These are phyloP conservation scores for Inosperma sp. DNA, from an alignment of 768 basidiomycete species.

Conservation along the genomic window DNA sequence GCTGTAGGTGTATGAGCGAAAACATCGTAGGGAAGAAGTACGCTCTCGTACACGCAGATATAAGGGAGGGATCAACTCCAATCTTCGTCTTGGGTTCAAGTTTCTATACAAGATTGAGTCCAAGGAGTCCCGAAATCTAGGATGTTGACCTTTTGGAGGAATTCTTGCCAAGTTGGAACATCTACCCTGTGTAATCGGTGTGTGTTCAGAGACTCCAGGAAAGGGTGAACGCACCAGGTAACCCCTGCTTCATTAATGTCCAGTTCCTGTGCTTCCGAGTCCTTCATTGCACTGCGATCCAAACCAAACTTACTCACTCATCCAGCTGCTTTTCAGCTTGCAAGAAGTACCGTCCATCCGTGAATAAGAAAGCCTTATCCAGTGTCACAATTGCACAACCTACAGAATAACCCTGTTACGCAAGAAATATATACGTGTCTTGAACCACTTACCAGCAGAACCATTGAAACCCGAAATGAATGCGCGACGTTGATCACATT, in stretches of 20 bases:
- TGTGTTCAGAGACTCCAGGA: not conserved
- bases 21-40: not conserved
- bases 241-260: slow-evolving; percentile 89
- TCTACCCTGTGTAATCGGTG: slow-evolving; percentile 37
- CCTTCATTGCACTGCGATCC: not conserved
- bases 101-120: slow-evolving; percentile 37
- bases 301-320: slow-evolving; percentile 36
- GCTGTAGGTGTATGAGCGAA: slow-evolving; percentile 30
- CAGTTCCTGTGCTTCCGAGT: slow-evolving; percentile 57
- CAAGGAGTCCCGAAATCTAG: not conserved
- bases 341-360: slow-evolving; percentile 92
- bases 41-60: slow-evolving; percentile 51
- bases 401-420: no score
- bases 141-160: slow-evolving; percentile 57
- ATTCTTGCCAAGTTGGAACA: slow-evolving; percentile 89
- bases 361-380: slow-evolving; percentile 77
- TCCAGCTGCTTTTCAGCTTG: slow-evolving; percentile 92
- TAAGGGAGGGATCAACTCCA: slow-evolving; percentile 78
- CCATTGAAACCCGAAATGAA: slow-evolving; percentile 95
- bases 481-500: slow-evolving; percentile 76
- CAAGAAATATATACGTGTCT: no score
- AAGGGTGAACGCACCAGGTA: slow-evolving; percentile 51
- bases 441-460: slow-evolving; percentile 71
- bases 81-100: slow-evolving; percentile 59
- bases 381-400: slow-evolving; percentile 75